phyloP scores from a whole-genome alignment of 306 rosid genomes.

The Prunus kanzakura region DNA sequence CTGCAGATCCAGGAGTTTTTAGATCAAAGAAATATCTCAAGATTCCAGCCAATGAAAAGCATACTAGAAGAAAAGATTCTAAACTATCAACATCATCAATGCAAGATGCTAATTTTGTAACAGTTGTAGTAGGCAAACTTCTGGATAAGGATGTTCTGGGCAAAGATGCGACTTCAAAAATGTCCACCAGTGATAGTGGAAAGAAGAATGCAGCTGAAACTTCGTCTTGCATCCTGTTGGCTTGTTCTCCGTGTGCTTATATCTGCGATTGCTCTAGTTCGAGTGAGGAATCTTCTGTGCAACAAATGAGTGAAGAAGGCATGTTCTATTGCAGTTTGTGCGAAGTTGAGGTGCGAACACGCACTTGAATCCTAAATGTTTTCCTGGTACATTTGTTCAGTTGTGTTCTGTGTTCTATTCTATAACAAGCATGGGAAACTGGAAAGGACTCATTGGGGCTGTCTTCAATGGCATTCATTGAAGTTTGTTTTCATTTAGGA shows the following conservation, averaged over 20 bases:
- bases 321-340: constrained; percentile 96
- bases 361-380: constrained; percentile 12
- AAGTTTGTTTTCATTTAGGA: not conserved
- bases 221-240: constrained; percentile 48
- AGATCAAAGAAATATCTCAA: constrained; percentile 81
- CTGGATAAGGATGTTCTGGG: constrained; percentile 47
- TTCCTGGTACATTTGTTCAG: not conserved
- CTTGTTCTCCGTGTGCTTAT: constrained; percentile 73
- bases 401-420: not conserved
- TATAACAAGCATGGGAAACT: not conserved
- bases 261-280: constrained; percentile 53
- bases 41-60: constrained; percentile 51
- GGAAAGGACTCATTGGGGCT: constrained; percentile 1
- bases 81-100: constrained; percentile 60
- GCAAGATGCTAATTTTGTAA: constrained; percentile 44
- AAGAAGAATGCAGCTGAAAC: constrained; percentile 36
- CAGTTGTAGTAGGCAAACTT: constrained; percentile 54
- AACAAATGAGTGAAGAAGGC: constrained; percentile 84
- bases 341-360: constrained; percentile 72
- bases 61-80: constrained; percentile 42
- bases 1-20: constrained; percentile 92
- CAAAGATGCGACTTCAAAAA: constrained; percentile 52
- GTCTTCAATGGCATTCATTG: constrained; percentile 5
- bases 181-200: constrained; percentile 30
- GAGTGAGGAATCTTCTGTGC: constrained; percentile 55